Conservation (phyloP, 2,329 filamentous ascomycete genomes). For the Metarhizium album region DNA sequence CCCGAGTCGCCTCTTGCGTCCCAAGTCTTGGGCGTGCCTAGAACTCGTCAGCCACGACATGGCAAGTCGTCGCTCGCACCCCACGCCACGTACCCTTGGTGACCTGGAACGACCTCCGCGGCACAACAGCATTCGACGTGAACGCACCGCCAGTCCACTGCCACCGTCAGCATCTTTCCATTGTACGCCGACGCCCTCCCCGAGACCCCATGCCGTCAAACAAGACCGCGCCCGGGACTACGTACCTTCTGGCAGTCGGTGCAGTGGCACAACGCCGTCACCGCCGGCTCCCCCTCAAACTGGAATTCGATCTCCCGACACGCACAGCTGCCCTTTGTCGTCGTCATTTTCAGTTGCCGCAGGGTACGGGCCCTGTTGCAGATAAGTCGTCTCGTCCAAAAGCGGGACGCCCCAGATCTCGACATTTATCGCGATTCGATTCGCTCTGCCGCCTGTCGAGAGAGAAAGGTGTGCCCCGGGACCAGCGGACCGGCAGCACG, state of each 20-base stretch:
- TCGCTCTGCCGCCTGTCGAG: background rate
- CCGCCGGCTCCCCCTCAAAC: slow-evolving; percentile 28
- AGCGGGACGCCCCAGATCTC: slow-evolving; percentile 2
- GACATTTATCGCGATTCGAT: background rate
- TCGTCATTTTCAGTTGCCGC: slow-evolving; percentile 4
- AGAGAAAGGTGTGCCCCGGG: background rate
- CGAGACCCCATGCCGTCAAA: background rate
- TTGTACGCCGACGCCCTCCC: no score
- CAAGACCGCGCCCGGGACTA: background rate
- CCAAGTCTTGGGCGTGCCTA: slow-evolving; percentile 35
- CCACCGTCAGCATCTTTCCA: background rate
- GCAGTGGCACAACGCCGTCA: slow-evolving; percentile 41
- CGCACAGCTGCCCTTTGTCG: slow-evolving; percentile 24
- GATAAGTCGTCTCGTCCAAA: no score
- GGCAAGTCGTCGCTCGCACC: background rate
- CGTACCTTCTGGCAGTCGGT: slow-evolving; percentile 42
- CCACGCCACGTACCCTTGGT: slow-evolving; percentile 30
- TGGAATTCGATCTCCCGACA: slow-evolving; percentile 24
- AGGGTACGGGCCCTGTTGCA: no score
- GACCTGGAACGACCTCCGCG: slow-evolving; percentile 33
- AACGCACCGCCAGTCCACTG: slow-evolving; percentile 42
- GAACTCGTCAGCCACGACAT: background rate
- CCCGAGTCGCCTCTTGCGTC: slow-evolving; percentile 37
- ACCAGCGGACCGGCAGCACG: background rate
- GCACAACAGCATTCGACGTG: slow-evolving; percentile 42